A percentile compares a stretch with the other conserved stretches of the same genome.
Evolutionary conservation across 306 rosid genomes (phyloP).

Genomic region (Prinsepia uniflora): DNA sequence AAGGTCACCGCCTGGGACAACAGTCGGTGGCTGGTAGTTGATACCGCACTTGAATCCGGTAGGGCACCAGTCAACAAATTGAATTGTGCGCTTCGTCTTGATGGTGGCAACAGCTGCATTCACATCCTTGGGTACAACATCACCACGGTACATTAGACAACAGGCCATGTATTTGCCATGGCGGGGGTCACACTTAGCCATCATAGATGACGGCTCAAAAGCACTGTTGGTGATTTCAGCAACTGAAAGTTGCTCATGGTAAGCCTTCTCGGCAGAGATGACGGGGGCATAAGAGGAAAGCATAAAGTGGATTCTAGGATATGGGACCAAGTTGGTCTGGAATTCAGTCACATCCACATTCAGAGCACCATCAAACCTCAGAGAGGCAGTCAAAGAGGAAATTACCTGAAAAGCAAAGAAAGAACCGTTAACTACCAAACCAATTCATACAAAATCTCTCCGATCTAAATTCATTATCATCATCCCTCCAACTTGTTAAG

Average conservation of each 20-base stretch:
- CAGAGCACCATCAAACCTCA: constrained; percentile 87
- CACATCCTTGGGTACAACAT: constrained; percentile 89
- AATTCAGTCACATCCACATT: constrained; percentile 88
- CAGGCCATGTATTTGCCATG: constrained; percentile 96
- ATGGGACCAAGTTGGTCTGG: constrained; percentile 91
- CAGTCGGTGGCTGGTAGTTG: constrained; percentile 92
- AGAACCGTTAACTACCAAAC: not conserved
- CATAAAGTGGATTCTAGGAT: constrained; percentile 95
- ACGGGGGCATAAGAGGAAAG: constrained; percentile 95
- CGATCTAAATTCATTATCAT: not conserved
- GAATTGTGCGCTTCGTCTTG: constrained; percentile 88
- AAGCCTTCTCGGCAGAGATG: constrained; percentile 81
- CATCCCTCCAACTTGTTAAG: not conserved
- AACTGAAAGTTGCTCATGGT: constrained; percentile 85
- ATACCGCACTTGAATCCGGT: constrained; percentile 95
- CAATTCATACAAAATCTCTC: not conserved
- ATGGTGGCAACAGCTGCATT: constrained; percentile 89
- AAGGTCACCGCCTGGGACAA: constrained; percentile 92
- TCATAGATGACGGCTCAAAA: constrained; percentile 92
- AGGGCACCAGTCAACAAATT: constrained; percentile 95
- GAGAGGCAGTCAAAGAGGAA: constrained; percentile 82
- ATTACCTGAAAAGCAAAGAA: constrained; percentile 49
- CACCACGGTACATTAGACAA: constrained; percentile 94
- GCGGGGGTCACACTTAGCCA: constrained; percentile 97
- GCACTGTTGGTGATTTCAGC: constrained; percentile 94